Conservation (phyloP, 345 rosid species). For the Heritiera littoralis region DNA sequence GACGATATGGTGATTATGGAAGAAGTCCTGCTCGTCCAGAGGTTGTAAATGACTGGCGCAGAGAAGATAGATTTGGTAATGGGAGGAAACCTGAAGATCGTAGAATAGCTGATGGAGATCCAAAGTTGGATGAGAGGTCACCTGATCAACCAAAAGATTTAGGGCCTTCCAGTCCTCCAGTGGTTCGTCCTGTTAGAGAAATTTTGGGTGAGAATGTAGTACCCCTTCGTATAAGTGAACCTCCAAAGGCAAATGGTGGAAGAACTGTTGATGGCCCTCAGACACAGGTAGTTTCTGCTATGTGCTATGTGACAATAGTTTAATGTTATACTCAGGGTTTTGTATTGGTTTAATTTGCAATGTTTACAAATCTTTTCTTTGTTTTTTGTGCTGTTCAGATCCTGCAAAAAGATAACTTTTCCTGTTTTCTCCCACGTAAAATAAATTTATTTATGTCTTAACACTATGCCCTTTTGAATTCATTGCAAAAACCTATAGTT, state of each 20-base stretch:
- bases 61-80: constrained; percentile 86
- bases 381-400: not conserved
- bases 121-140: constrained; percentile 56
- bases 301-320: not conserved
- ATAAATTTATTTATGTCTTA: not conserved
- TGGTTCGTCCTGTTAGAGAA: constrained; percentile 84
- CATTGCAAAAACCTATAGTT: not conserved
- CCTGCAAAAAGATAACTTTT: not conserved
- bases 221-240: constrained; percentile 82
- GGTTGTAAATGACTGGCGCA: constrained; percentile 80
- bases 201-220: constrained; percentile 80
- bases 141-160: constrained; percentile 68
- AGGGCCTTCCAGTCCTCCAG: constrained; percentile 71
- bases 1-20: constrained; percentile 47
- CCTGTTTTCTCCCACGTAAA: not conserved
- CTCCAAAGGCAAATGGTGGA: constrained; percentile 70
- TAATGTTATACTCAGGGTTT: not conserved
- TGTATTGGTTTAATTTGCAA: not conserved
- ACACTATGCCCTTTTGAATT: not conserved
- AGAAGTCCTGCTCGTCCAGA: constrained; percentile 78
- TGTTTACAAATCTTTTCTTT: not conserved
- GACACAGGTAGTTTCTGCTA: constrained; percentile 54
- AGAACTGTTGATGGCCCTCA: constrained; percentile 48
- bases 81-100: constrained; percentile 55
- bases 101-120: constrained; percentile 54